These are phyloP conservation scores for Amanita molliuscula DNA, from an alignment of 768 basidiomycete genomes.

Conservation along the genomic window DNA sequence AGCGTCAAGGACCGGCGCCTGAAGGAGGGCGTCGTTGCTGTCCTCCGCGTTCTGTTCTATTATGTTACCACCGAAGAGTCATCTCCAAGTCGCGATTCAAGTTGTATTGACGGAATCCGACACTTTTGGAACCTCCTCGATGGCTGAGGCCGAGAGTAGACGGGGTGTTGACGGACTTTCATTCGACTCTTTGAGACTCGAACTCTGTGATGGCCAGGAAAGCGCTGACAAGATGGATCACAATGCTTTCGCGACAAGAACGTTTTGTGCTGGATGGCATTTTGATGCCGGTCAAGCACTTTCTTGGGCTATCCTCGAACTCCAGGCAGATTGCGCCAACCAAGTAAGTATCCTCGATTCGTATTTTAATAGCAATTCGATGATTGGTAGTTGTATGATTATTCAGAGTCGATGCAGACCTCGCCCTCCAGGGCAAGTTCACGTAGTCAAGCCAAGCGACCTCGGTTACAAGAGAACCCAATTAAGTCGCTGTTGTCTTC, in stretches of 20 bases:
- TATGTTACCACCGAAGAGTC: conserved; percentile 39
- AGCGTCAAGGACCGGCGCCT: conserved; percentile 62
- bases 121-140: conserved; percentile 47
- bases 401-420: conserved; percentile 46
- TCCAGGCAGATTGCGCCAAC: conserved; percentile 70
- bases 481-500: conserved; percentile 42
- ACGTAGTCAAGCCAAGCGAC: conserved; percentile 35
- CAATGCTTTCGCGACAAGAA: conserved; percentile 45
- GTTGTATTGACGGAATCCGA: conserved; percentile 34
- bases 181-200: conserved; percentile 54
- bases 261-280: conserved; percentile 65
- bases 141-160: conserved; percentile 50
- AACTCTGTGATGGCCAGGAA: conserved; percentile 20
- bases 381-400: conserved; percentile 42
- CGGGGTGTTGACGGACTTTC: conserved; percentile 59
- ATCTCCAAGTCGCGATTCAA: conserved; percentile 11
- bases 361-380: conserved; percentile 2
- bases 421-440: conserved; percentile 13
- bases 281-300: conserved; percentile 64
- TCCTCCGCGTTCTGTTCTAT: conserved; percentile 63
- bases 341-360: conserved; percentile 33
- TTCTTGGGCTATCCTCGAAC: conserved; percentile 69
- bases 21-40: conserved; percentile 73
- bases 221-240: conserved; percentile 12
- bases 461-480: conserved; percentile 43